Conservation (phyloP, 441 rosid genomes). For the Hypseocharis bilobata region DNA sequence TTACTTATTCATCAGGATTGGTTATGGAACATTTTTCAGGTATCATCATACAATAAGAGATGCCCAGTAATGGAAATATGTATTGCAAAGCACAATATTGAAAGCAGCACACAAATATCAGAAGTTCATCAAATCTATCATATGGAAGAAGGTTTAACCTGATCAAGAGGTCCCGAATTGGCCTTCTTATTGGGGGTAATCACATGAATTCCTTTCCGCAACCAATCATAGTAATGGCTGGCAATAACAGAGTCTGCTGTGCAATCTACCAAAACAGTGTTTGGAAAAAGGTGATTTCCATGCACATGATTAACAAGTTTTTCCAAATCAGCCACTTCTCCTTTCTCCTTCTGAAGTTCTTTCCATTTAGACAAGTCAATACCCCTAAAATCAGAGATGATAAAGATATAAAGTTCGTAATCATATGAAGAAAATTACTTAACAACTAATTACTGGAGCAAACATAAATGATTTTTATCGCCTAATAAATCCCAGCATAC, state of each 20-base stretch:
- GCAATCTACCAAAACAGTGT: constrained; percentile 79
- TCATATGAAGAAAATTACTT: neutral
- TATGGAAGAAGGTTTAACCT: constrained; percentile 29
- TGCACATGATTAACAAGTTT: constrained; percentile 65
- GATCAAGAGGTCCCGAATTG: constrained; percentile 87
- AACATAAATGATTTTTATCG: neutral
- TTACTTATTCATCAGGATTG: too few species aligned
- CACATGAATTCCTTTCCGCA: constrained; percentile 74
- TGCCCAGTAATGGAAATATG: too few species aligned
- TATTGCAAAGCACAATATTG: too few species aligned
- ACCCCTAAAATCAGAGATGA: constrained; percentile 42
- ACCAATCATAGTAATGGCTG: constrained; percentile 63
- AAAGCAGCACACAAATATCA: too few species aligned
- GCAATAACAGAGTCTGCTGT: constrained; percentile 76
- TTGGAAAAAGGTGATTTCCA: constrained; percentile 78
- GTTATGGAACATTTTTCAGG: too few species aligned
- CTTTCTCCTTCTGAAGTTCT: constrained; percentile 48
- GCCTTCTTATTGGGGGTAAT: constrained; percentile 89
- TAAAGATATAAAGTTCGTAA: constrained; percentile 10
- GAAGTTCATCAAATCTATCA: neutral
- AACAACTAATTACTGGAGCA: neutral
- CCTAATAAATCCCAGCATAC: neutral
- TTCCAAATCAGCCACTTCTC: constrained; percentile 61
- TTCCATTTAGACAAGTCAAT: constrained; percentile 72
- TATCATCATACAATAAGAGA: too few species aligned